Percentiles rank a stretch among this genome's conserved stretches.
phyloP scores from a whole-genome alignment of 805 yeast species.

The Metschnikowia colocasiae region DNA sequence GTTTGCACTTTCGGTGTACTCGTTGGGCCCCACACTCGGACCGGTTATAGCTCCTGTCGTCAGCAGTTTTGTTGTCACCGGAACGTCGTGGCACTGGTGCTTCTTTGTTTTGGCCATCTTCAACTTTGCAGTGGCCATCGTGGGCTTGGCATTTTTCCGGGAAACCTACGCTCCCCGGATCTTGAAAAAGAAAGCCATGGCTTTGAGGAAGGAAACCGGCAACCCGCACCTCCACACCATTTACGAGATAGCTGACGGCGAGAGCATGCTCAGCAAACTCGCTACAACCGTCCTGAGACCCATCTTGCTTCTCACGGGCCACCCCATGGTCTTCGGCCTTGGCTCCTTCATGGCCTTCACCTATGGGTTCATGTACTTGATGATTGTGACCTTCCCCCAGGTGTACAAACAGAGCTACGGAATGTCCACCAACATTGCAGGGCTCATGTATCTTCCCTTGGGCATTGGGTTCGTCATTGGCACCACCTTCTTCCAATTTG shows the following conservation, averaged over 20 bases:
- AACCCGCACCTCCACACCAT: constrained; percentile 55
- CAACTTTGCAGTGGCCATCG: constrained; percentile 45
- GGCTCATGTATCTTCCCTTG: constrained; percentile 56
- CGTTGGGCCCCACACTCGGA: constrained; percentile 64
- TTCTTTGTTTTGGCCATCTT: constrained; percentile 58
- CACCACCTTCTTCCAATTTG: constrained; percentile 44
- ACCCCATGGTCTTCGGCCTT: constrained; percentile 62
- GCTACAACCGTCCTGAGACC: constrained; percentile 52
- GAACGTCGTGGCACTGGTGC: constrained; percentile 63
- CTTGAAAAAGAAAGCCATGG: constrained; percentile 43
- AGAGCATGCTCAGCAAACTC: constrained; percentile 39
- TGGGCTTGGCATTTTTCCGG: constrained; percentile 46
- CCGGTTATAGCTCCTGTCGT: constrained; percentile 64
- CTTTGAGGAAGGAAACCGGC: constrained; percentile 50
- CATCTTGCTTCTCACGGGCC: constrained; percentile 45
- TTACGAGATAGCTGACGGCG: constrained; percentile 56
- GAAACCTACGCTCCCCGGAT: constrained; percentile 62
- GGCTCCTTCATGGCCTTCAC: constrained; percentile 63
- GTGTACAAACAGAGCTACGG: constrained; percentile 48
- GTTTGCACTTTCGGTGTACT: constrained; percentile 53
- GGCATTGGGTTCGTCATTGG: constrained; percentile 55
- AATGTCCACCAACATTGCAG: constrained; percentile 46
- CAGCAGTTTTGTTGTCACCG: constrained; percentile 53
- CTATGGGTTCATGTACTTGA: constrained; percentile 63
- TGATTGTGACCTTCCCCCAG: constrained; percentile 57